A percentile compares a stretch with the other conserved stretches of the same genome.
Conservation (phyloP, 805 yeast species). For the Sugiyamaella chiloensis region DNA sequence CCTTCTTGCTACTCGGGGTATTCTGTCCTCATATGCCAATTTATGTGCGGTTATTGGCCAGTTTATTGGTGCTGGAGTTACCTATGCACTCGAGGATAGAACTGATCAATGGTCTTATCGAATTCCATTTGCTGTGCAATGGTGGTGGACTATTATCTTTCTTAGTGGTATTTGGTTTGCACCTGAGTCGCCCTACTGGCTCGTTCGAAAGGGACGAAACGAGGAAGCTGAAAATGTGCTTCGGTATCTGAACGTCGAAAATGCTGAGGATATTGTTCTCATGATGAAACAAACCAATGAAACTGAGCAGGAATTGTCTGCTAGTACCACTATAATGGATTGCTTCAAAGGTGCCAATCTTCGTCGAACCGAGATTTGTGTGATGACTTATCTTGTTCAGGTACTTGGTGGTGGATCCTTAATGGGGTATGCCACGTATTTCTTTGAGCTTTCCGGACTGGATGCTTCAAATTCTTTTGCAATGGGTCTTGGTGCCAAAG, state of each 20-base stretch:
- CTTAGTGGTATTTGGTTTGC: slow-evolving; percentile 40
- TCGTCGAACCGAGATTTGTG: slow-evolving; percentile 50
- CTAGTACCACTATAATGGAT: slow-evolving; percentile 29
- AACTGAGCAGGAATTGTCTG: slow-evolving; percentile 24
- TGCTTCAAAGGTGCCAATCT: slow-evolving; percentile 47
- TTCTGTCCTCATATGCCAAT: slow-evolving; percentile 49
- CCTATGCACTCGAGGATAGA: slow-evolving; percentile 33
- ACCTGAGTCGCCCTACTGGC: slow-evolving; percentile 56
- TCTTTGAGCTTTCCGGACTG: slow-evolving; percentile 43
- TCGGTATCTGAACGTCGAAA: background rate
- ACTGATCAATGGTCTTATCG: slow-evolving; percentile 42
- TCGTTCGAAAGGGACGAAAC: slow-evolving; percentile 40
- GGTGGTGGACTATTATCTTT: slow-evolving; percentile 55
- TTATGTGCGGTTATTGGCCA: slow-evolving; percentile 57
- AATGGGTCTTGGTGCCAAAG: slow-evolving; percentile 46
- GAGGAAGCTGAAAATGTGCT: background rate
- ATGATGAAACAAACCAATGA: slow-evolving; percentile 45
- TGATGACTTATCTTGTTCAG: slow-evolving; percentile 45
- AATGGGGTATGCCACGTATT: slow-evolving; percentile 22
- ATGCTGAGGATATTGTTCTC: slow-evolving; percentile 39
- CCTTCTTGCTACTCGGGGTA: slow-evolving; percentile 47
- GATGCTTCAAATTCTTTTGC: slow-evolving; percentile 38
- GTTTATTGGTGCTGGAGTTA: slow-evolving; percentile 50
- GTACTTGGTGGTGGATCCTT: slow-evolving; percentile 19
- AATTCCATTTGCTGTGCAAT: slow-evolving; percentile 56